Conservation (phyloP, 2,329 filamentous ascomycete species). For the Arthrinium phaeospermum region DNA sequence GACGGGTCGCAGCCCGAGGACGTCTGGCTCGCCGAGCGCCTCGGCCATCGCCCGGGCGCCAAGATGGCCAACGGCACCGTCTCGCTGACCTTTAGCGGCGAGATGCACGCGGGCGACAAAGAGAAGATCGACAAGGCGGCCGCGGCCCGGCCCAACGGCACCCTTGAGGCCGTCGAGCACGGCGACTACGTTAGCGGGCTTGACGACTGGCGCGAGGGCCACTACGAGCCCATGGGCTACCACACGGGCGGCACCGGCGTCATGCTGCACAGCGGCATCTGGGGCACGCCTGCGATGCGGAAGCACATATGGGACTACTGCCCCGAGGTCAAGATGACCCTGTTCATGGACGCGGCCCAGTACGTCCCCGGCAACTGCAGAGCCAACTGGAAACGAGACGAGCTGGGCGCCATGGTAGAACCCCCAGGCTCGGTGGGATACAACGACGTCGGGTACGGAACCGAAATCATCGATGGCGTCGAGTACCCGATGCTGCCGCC, state of each 20-base stretch:
- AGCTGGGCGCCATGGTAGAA: conserved; percentile 25
- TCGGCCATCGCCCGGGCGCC: conserved; percentile 54
- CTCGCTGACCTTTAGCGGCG: conserved; percentile 56
- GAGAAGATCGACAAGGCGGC: conserved; percentile 34
- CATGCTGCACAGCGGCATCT: conserved; percentile 52
- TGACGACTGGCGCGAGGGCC: conserved; percentile 57
- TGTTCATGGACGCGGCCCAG: conserved; percentile 59
- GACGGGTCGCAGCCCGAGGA: conserved; percentile 57
- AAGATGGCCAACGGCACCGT: conserved; percentile 58
- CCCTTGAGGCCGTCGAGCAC: conserved; percentile 36
- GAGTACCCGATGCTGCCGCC: conserved; percentile 47
- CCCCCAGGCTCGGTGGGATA: conserved; percentile 28
- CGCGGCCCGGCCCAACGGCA: conserved; percentile 31
- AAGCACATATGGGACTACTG: conserved; percentile 62
- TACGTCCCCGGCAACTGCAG: conserved; percentile 56
- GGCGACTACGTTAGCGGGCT: conserved; percentile 47
- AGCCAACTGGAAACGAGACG: conserved; percentile 51
- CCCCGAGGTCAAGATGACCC: conserved; percentile 63
- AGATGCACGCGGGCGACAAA: conserved; percentile 48
- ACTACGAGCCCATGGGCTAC: conserved; percentile 64
- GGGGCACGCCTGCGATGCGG: conserved; percentile 53
- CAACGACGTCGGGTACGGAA: conserved; percentile 41
- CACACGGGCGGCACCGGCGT: conserved; percentile 58
- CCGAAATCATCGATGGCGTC: conserved; percentile 47
- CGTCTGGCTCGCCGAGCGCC: conserved; percentile 59